Conservation (phyloP, 495 filamentous ascomycete genomes). For the Penicillium longicatenatum region DNA sequence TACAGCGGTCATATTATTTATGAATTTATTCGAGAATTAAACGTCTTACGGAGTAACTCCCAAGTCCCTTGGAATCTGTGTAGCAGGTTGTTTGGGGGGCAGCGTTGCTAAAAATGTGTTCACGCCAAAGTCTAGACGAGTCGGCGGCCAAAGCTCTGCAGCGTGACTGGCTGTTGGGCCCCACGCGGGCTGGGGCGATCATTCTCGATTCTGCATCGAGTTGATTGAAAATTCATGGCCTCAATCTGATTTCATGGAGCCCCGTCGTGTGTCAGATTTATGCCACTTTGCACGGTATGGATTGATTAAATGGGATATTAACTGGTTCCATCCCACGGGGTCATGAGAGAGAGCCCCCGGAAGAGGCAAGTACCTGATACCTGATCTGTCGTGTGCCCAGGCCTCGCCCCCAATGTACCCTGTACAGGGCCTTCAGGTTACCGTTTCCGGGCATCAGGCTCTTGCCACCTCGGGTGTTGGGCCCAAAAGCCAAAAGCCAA, state of each 20-base stretch:
- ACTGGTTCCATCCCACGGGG: background rate
- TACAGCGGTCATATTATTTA: no score
- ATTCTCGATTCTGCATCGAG: conserved; percentile 29
- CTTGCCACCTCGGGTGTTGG: conserved; percentile 5
- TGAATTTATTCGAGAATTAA: background rate
- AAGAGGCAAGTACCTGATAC: conserved; percentile 4
- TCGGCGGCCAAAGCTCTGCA: conserved; percentile 7
- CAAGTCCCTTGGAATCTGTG: background rate
- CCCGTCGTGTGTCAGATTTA: background rate
- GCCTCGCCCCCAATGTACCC: background rate
- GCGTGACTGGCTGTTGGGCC: conserved; percentile 11
- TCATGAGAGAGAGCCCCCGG: background rate
- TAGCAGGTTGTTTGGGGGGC: background rate
- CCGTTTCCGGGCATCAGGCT: conserved; percentile 9
- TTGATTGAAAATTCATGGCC: conserved; percentile 23
- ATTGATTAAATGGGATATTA: background rate
- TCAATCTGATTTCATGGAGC: no score
- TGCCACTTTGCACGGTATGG: background rate
- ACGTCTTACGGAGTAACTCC: background rate
- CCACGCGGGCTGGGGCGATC: conserved; percentile 28
- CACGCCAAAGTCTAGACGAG: conserved; percentile 19
- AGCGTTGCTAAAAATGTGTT: conserved; percentile 13
- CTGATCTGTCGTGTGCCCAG: background rate
- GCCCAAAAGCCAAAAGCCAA: background rate
- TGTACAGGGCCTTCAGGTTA: background rate